Percentiles rank a stretch among this genome's conserved stretches.
Conservation (phyloP, 768 basidiomycete genomes). For the Russula compacta region DNA sequence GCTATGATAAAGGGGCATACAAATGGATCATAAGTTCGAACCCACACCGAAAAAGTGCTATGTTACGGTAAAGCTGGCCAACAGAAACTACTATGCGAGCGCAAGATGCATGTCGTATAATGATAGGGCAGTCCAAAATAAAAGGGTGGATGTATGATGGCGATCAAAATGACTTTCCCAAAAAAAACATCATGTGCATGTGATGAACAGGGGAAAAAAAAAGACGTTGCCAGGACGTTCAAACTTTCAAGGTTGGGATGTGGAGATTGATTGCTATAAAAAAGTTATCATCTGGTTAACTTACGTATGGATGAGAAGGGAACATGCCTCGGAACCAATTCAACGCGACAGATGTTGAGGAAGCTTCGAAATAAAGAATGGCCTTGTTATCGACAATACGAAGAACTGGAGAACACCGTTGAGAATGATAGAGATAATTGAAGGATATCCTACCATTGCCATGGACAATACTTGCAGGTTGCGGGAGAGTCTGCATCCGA, state of each 20-base stretch:
- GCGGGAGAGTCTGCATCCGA: slow-evolving; percentile 87
- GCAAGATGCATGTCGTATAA: slow-evolving; percentile 21
- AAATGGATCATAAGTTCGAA: neutral
- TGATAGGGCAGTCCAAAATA: slow-evolving; percentile 11
- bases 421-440: neutral
- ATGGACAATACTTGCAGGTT: slow-evolving; percentile 84
- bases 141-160: slow-evolving; percentile 9
- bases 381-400: slow-evolving; percentile 90
- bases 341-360: slow-evolving; percentile 73
- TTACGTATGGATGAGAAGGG: neutral
- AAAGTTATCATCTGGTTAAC: neutral
- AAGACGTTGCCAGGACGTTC: slow-evolving; percentile 24
- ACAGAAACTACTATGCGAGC: slow-evolving; percentile 12
- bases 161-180: slow-evolving; percentile 9
- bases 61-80: neutral
- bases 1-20: neutral
- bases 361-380: slow-evolving; percentile 81
- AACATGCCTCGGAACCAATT: slow-evolving; percentile 81
- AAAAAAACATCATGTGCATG: slow-evolving; percentile 15
- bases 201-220: slow-evolving; percentile 22
- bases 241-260: slow-evolving; percentile 74
- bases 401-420: slow-evolving; percentile 40
- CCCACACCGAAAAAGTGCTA: slow-evolving; percentile 3
- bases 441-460: slow-evolving; percentile 53
- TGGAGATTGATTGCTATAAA: slow-evolving; percentile 75